phyloP scores from a whole-genome alignment of 257 asterid genomes.

The Solanum bulbocastanum region DNA sequence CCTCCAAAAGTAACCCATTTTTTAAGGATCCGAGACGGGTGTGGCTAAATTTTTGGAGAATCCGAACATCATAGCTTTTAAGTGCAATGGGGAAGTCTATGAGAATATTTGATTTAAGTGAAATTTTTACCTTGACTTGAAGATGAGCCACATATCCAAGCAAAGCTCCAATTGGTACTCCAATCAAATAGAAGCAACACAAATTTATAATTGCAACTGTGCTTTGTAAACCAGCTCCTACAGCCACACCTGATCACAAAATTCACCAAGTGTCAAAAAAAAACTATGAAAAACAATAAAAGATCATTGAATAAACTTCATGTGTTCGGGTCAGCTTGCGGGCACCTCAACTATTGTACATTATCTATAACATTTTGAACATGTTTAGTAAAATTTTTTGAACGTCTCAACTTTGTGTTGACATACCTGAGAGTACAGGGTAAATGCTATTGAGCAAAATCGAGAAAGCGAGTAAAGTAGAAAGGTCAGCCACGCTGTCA shows the following conservation, averaged over 20 bases:
- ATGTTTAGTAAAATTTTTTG: background rate
- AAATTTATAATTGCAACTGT: conserved; percentile 62
- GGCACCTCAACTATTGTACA: background rate
- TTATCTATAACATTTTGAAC: background rate
- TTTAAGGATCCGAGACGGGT: background rate
- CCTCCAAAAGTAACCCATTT: background rate
- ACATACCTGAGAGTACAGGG: conserved; percentile 62
- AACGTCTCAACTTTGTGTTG: background rate
- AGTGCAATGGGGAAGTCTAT: background rate
- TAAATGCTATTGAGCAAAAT: conserved; percentile 58
- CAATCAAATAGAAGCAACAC: conserved; percentile 21
- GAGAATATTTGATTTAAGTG: background rate
- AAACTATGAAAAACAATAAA: background rate
- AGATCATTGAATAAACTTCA: background rate
- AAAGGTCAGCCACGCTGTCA: conserved; percentile 38
- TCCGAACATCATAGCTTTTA: background rate
- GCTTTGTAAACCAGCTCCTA: conserved; percentile 75
- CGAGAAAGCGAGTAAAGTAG: conserved; percentile 46
- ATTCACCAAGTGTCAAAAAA: background rate
- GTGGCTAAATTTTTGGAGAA: background rate
- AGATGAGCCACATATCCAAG: conserved; percentile 16
- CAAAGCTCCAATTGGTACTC: conserved; percentile 13
- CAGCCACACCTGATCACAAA: conserved; percentile 58
- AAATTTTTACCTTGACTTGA: conserved; percentile 14
- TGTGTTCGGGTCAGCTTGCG: background rate